Conservation (phyloP, 345 rosid genomes). For the Alliaria petiolata region DNA sequence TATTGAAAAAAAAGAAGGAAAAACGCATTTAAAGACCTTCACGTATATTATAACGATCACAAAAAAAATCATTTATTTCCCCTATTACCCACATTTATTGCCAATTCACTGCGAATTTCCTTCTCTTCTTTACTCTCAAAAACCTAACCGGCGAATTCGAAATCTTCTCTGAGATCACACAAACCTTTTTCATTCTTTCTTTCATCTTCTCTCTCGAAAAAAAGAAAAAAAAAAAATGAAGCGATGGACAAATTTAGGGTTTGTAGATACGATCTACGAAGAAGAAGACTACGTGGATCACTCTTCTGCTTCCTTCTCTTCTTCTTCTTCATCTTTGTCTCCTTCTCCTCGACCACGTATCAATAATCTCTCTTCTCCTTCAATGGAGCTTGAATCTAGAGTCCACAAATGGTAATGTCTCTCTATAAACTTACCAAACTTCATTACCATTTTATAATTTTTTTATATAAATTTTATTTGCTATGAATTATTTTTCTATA, state of each 20-base stretch:
- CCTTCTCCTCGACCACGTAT: slow-evolving; percentile 21
- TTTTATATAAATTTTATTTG: neutral
- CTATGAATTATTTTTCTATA: neutral
- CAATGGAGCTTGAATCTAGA: slow-evolving; percentile 47
- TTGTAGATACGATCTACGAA: slow-evolving; percentile 78
- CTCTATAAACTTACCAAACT: neutral
- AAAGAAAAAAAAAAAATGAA: slow-evolving; percentile 34
- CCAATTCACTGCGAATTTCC: neutral
- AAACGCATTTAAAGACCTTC: slow-evolving; percentile 36
- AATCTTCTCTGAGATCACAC: slow-evolving; percentile 15
- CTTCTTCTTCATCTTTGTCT: slow-evolving; percentile 33
- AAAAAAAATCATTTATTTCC: slow-evolving; percentile 28
- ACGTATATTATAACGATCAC: slow-evolving; percentile 33
- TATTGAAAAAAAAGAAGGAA: slow-evolving; percentile 10
- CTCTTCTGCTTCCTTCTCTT: slow-evolving; percentile 34
- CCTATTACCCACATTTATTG: slow-evolving; percentile 30
- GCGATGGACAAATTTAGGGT: slow-evolving; percentile 55
- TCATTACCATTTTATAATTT: no score
- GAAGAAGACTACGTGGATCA: slow-evolving; percentile 53
- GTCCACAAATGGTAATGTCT: slow-evolving; percentile 52
- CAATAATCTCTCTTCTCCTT: slow-evolving; percentile 28
- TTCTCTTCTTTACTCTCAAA: slow-evolving; percentile 13
- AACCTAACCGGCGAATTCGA: slow-evolving; percentile 31
- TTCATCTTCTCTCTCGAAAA: neutral
- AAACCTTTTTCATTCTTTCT: neutral